Conservation (phyloP, 2,329 filamentous ascomycete genomes). For the Coleophoma crateriformis region DNA sequence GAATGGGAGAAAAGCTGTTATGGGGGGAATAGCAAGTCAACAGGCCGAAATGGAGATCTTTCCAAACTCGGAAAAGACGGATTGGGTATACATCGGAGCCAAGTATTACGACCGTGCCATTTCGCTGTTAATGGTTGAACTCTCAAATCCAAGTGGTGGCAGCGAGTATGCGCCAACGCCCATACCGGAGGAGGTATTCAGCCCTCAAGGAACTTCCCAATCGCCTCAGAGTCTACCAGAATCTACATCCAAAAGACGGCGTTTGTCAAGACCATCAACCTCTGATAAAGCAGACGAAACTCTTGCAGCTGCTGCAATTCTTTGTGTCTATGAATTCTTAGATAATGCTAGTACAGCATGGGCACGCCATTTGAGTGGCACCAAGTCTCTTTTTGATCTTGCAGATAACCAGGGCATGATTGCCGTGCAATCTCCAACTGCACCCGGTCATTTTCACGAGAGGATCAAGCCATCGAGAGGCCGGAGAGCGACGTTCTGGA, state of each 20-base stretch:
- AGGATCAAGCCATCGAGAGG: conserved; percentile 42
- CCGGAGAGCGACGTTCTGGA: conserved; percentile 59
- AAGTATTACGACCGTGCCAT: conserved; percentile 56
- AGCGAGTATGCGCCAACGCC: conserved; percentile 18
- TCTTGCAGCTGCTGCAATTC: conserved; percentile 58
- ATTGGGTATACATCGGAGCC: conserved; percentile 55
- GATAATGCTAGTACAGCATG: conserved; percentile 58
- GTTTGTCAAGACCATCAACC: conserved; percentile 32
- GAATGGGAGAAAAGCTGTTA: conserved; percentile 42
- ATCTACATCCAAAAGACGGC: conserved; percentile 31
- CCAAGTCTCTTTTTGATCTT: conserved; percentile 55
- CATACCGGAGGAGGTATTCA: conserved; percentile 21
- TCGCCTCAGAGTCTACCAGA: conserved; percentile 15
- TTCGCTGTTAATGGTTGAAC: conserved; percentile 37
- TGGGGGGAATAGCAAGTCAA: conserved; percentile 38
- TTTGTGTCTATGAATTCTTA: conserved; percentile 65
- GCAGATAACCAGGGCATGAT: conserved; percentile 42
- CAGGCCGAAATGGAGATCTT: conserved; percentile 48
- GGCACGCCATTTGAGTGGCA: conserved; percentile 59
- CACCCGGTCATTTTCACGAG: conserved; percentile 20
- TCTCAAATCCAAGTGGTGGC: conserved; percentile 21
- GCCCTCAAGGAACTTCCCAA: conserved; percentile 15
- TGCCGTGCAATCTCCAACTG: conserved; percentile 34
- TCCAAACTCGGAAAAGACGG: conserved; percentile 36
- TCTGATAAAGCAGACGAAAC: conserved; percentile 50